phyloP scores from a whole-genome alignment of 2,329 filamentous ascomycete species.

The Pestalotiopsis sp. region DNA sequence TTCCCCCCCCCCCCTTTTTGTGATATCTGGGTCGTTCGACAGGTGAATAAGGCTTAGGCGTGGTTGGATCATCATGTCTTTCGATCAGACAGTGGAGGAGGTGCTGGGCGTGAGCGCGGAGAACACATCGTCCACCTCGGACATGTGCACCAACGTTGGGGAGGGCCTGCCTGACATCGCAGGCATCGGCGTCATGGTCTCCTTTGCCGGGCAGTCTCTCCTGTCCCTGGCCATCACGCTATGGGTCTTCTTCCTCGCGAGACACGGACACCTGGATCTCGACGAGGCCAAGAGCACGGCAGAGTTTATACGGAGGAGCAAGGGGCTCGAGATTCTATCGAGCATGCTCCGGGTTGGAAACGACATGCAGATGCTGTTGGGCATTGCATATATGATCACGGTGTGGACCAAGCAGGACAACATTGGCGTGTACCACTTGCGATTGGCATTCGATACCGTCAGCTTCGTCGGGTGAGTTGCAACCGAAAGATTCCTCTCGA shows the following conservation, averaged over 20 bases:
- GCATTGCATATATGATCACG: constrained; percentile 18
- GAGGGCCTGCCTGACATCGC: constrained; percentile 16
- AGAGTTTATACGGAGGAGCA: constrained; percentile 7
- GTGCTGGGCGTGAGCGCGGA: not conserved
- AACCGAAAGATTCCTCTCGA: not conserved
- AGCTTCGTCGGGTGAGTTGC: constrained; percentile 18
- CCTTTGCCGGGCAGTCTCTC: constrained; percentile 17
- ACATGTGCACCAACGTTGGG: constrained; percentile 13
- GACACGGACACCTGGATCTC: constrained; percentile 15
- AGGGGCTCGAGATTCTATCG: constrained; percentile 16
- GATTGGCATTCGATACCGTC: constrained; percentile 17
- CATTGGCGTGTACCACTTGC: constrained; percentile 17
- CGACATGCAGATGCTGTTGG: constrained; percentile 17
- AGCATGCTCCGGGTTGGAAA: constrained; percentile 17
- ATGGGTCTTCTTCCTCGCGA: constrained; percentile 16
- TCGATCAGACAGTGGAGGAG: constrained; percentile 3
- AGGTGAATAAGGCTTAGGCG: not conserved
- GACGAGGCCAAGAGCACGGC: constrained; percentile 12
- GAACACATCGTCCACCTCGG: not conserved
- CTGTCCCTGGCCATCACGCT: constrained; percentile 15
- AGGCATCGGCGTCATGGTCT: constrained; percentile 16
- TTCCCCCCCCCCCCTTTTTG: not conserved
- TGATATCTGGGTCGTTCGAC: not conserved
- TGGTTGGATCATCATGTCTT: not conserved
- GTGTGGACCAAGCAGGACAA: constrained; percentile 15